Evolutionary conservation across 306 rosid species (phyloP), one percentile per base, ranked within the genome.

Genomic region (Trifolium subterraneum): DNA sequence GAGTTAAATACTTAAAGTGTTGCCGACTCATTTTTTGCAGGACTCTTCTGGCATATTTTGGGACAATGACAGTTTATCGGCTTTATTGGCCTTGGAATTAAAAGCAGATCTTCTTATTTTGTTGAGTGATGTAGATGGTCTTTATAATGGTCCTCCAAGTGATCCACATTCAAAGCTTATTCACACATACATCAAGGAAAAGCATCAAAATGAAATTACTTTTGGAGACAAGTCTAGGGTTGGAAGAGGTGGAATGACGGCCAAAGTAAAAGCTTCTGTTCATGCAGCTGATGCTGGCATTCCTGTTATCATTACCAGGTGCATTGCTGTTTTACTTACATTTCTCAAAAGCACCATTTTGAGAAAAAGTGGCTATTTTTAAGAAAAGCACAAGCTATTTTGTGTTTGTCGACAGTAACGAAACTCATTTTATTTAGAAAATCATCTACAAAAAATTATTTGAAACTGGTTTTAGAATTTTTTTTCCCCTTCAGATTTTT

Each of bases 201-300:
- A 70, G 18, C 99, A 94, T 83, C 99, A 92, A 78, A 81, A 63
- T 81, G 96, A 90, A 88, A 90, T 94, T 78, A 94, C 99, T 58
- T 94, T 94, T 47, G 99, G 99, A 72, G 99, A 94, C 79, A 94
- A 94, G 80, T 94, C 99, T 64, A 88, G 98, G 84, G 90, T 94
- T 67, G 99, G 99, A 87, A 90, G 97, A 84, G 99, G 99, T 13
- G 99, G 99, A 76, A 94, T 92, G 99, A 94, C 99, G 31, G 98
- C 99, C 45, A 94, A 94, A 86, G 99, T 94, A 41, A 92, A 86
- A 86, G 99, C 99, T 81, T 93, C 99, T 65, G 80, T 84, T 56
- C 86, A 89, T 84, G 99, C 96, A 48, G 93, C 98, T 68, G 79
- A 86, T 78, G 99, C 97, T 45, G 99, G 98, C 78, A 86, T 88